These are phyloP conservation scores for Cordyceps militaris DNA, from an alignment of 2,329 filamentous ascomycete species.

Conservation along the genomic window DNA sequence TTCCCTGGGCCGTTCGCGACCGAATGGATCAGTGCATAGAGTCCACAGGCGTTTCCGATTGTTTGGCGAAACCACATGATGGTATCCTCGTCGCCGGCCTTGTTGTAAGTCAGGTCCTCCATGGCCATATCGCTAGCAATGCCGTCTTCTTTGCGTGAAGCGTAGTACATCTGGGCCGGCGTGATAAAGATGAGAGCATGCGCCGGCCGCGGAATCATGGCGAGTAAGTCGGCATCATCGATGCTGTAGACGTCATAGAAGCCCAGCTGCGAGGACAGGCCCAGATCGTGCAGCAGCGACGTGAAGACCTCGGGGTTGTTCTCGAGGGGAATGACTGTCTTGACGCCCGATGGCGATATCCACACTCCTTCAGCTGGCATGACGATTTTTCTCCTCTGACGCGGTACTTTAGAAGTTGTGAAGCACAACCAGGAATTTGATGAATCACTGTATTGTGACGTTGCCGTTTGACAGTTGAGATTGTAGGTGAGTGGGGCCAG, in stretches of 20 bases:
- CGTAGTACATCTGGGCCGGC: constrained; percentile 48
- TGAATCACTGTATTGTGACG: neutral
- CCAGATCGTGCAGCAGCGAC: constrained; percentile 61
- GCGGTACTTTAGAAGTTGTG: too few species aligned
- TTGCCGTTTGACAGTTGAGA: neutral
- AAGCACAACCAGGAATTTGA: neutral
- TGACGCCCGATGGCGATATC: constrained; percentile 24
- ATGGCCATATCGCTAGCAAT: constrained; percentile 18
- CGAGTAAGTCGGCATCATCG: constrained; percentile 68
- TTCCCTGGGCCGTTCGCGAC: constrained; percentile 61
- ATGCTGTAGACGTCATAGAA: constrained; percentile 82
- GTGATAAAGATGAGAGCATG: constrained; percentile 76
- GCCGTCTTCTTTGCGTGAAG: constrained; percentile 26
- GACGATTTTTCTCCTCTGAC: neutral
- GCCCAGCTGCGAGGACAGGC: constrained; percentile 57
- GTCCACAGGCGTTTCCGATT: constrained; percentile 73
- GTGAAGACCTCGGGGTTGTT: constrained; percentile 75
- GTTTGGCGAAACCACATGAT: constrained; percentile 82
- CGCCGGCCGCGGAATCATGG: constrained; percentile 64
- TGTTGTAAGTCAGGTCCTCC: constrained; percentile 25
- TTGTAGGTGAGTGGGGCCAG: neutral
- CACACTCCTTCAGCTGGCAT: constrained; percentile 27
- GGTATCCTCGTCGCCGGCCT: constrained; percentile 42
- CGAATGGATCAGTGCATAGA: constrained; percentile 70
- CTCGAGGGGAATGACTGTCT: constrained; percentile 36